Percentiles rank a stretch among this genome's conserved stretches.
These are phyloP conservation scores for Phytophthora boehmeriae DNA, from an alignment of 352 stramenopile genomes.

Conservation along the genomic window DNA sequence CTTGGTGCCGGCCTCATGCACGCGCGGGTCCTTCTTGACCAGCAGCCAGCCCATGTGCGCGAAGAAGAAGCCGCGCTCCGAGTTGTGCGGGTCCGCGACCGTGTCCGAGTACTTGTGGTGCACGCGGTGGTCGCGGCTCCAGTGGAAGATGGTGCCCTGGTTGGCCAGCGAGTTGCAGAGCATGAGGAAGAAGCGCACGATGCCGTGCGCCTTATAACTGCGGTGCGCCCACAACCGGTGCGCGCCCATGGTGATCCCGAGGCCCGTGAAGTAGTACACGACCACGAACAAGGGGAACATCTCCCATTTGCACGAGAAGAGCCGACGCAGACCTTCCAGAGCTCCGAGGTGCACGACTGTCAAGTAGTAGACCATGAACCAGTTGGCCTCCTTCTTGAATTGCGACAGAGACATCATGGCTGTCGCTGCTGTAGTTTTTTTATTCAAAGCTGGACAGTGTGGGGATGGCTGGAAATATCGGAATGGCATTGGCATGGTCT, in stretches of 20 bases:
- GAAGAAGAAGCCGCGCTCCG: slow-evolving; percentile 98
- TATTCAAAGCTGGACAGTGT: slow-evolving; percentile 10
- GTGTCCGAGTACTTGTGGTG: slow-evolving; percentile 99
- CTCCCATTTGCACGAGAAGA: slow-evolving; percentile 82
- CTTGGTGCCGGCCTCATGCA: slow-evolving; percentile 91
- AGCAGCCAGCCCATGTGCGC: slow-evolving; percentile 99
- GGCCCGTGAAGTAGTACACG: slow-evolving; percentile 94
- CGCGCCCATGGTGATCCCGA: slow-evolving; percentile 98
- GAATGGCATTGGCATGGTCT: slow-evolving; percentile 20
- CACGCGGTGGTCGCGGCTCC: slow-evolving; percentile 97
- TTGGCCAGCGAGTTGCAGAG: slow-evolving; percentile 98
- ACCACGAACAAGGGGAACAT: slow-evolving; percentile 92
- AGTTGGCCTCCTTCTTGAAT: slow-evolving; percentile 93
- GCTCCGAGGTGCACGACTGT: slow-evolving; percentile 93
- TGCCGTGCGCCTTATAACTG: slow-evolving; percentile 94
- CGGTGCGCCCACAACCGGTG: slow-evolving; percentile 98
- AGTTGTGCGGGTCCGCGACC: slow-evolving; percentile 94
- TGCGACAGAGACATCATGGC: slow-evolving; percentile 66
- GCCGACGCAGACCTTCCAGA: slow-evolving; percentile 82
- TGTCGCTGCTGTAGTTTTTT: slow-evolving; percentile 1
- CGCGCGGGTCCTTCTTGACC: slow-evolving; percentile 96
- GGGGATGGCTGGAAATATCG: slow-evolving; percentile 30
- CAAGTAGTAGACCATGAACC: slow-evolving; percentile 98
- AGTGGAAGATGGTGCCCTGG: slow-evolving; percentile 99
- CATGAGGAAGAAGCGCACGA: slow-evolving; percentile 96